phyloP scores from a whole-genome alignment of 306 rosid species.

The Prunus mume region DNA sequence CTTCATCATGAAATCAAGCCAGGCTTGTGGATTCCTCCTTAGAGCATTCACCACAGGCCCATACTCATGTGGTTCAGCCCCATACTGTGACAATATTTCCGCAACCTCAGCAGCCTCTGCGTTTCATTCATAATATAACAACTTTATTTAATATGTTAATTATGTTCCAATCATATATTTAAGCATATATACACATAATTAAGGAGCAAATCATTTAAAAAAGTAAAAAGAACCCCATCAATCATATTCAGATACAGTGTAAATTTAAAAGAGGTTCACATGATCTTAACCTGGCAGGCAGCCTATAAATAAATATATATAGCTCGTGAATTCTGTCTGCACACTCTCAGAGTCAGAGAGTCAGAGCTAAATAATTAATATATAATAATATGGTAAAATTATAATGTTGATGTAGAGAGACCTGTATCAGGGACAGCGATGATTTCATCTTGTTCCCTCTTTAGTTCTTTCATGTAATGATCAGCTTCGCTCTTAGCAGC shows the following conservation, averaged over 20 bases:
- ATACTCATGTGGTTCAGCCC: constrained; percentile 51
- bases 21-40: constrained; percentile 79
- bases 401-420: background rate
- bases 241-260: too few relatives aligned
- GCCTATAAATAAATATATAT: background rate
- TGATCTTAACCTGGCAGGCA: background rate
- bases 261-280: background rate
- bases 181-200: background rate
- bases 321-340: background rate
- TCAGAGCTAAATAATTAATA: too few relatives aligned
- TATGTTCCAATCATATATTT: background rate
- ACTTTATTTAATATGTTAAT: too few relatives aligned
- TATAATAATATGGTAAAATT: background rate
- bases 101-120: constrained; percentile 56
- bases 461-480: constrained; percentile 67
- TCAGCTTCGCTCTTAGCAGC: constrained; percentile 94
- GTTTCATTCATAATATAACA: background rate
- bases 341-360: background rate
- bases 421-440: constrained; percentile 65
- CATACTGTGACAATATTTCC: constrained; percentile 45
- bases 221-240: too few relatives aligned
- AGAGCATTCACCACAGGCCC: constrained; percentile 79
- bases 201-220: too few relatives aligned
- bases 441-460: constrained; percentile 84
- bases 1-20: constrained; percentile 99